phyloP scores from a whole-genome alignment of 2,329 filamentous ascomycete species.

The Trichoderma semiorbis region DNA sequence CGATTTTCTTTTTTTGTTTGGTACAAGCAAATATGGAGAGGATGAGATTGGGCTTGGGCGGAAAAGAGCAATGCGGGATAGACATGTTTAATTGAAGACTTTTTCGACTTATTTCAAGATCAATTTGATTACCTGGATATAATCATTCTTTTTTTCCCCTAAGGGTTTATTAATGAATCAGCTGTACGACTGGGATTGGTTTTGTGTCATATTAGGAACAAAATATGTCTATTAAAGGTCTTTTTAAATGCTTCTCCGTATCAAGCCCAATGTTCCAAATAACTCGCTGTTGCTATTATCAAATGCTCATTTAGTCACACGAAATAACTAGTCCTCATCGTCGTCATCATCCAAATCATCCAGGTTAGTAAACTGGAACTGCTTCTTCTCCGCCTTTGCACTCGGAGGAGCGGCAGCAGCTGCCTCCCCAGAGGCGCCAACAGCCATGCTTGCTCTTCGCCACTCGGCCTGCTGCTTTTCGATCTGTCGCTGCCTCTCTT shows the following conservation, averaged over 20 bases:
- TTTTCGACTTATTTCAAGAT: not conserved
- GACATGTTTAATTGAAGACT: conserved; percentile 9
- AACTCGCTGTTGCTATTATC: not conserved
- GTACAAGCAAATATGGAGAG: not conserved
- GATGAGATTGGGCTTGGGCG: not conserved
- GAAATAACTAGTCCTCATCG: conserved; percentile 32
- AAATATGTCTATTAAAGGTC: not conserved
- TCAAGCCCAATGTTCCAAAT: not conserved
- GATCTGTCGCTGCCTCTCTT: conserved; percentile 43
- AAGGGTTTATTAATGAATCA: not conserved
- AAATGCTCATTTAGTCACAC: not conserved
- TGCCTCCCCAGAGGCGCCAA: conserved; percentile 25
- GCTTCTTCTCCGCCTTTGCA: conserved; percentile 42
- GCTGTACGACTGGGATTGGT: not conserved
- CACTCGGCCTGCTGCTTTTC: conserved; percentile 42
- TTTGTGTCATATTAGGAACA: too few species aligned
- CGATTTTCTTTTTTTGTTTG: not conserved
- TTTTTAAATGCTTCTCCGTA: not conserved
- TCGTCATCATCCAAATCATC: conserved; percentile 53
- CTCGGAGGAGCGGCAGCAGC: conserved; percentile 26
- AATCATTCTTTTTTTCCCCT: fast-evolving
- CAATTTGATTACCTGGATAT: not conserved
- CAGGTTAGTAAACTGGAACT: conserved; percentile 55
- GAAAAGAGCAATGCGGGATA: conserved; percentile 15
- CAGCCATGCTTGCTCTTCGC: conserved; percentile 37